Base-by-base conservation (phyloP, 2,329 filamentous ascomycete species). In the Grosmannia huntii region DNA sequence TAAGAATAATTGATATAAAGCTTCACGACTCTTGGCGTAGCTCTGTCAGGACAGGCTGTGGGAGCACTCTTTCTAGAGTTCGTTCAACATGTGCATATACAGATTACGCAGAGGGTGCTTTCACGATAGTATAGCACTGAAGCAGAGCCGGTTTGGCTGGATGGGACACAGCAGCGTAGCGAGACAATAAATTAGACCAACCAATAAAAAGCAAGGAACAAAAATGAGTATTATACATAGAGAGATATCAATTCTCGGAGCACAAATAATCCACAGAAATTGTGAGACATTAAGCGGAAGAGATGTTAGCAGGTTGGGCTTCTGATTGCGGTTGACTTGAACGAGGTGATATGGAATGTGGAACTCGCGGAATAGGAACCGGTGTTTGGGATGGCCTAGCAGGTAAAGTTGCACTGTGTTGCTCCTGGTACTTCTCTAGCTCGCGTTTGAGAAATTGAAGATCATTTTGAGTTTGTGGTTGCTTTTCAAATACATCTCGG, bases 381-480 rank as follows among this genome's bases (percentile, higher is more conserved):
- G 64, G 64, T n/a, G 64, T 65, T 55, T 65, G 64, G 6, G 60
- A 57, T 19, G 61, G 56, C 41, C 52, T 56, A n/a, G 60, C 52
- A n/a, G 55, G 51, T 27, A 56, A 48, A 21, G 57, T 31, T 4
- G 27, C 16, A 54, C 53, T 36, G 50, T 49, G 55, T 48, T 60
- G 59, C n/a, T 60, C 58, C 11, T 61, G 60, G 25, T 53, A 61
- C 61, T 75, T 76, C 57, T 82, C 81, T 14, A 85, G 67, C 23
- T 84, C 71, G 52, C 71, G 70, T 41, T 79, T 81, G 4, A 86
- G 71, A 57, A 81, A 74, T 55, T 76, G 72, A 21, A 85, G 69
- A 65, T 90, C 83, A 1, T 83, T 78, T 25, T 82, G 76, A 0
- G 88, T 82, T 25, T 77, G 78, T 0, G 83, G 82, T 57, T 90